phyloP scores from a whole-genome alignment of 176 grass and related monocot genomes.

The Carex myosuroides region DNA sequence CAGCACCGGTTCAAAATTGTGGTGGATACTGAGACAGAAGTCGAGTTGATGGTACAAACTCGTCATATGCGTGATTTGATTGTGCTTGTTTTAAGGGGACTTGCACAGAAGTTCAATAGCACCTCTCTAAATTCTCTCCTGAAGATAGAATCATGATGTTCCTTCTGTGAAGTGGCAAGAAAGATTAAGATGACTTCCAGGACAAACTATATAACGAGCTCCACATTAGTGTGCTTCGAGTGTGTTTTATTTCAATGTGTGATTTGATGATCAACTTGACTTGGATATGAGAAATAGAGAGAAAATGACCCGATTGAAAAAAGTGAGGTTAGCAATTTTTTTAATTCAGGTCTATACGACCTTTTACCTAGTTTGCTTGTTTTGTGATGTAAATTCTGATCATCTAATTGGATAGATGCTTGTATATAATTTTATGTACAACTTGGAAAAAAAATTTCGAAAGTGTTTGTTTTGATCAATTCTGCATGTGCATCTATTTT shows the following conservation, averaged over 20 bases:
- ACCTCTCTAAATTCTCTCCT: slow-evolving; percentile 91
- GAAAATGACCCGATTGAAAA: background rate
- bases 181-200: background rate
- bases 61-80: slow-evolving; percentile 62
- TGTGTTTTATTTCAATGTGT: slow-evolving; percentile 13
- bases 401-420: background rate
- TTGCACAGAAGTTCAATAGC: slow-evolving; percentile 91
- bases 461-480: background rate
- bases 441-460: background rate
- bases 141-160: slow-evolving; percentile 57
- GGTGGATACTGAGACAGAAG: slow-evolving; percentile 60
- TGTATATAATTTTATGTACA: background rate
- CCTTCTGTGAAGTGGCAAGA: background rate
- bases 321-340: background rate
- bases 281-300: background rate
- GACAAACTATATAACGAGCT: background rate
- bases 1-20: slow-evolving; percentile 92
- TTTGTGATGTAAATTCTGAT: slow-evolving; percentile 4
- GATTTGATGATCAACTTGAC: background rate
- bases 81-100: slow-evolving; percentile 74
- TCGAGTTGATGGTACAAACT: slow-evolving; percentile 83
- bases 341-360: background rate
- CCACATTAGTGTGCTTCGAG: slow-evolving; percentile 35
- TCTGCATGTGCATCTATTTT: background rate
- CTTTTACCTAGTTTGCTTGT: slow-evolving; percentile 10